phyloP scores from a whole-genome alignment of 139 green algal species.

The Prasinococcaceae sp. region DNA sequence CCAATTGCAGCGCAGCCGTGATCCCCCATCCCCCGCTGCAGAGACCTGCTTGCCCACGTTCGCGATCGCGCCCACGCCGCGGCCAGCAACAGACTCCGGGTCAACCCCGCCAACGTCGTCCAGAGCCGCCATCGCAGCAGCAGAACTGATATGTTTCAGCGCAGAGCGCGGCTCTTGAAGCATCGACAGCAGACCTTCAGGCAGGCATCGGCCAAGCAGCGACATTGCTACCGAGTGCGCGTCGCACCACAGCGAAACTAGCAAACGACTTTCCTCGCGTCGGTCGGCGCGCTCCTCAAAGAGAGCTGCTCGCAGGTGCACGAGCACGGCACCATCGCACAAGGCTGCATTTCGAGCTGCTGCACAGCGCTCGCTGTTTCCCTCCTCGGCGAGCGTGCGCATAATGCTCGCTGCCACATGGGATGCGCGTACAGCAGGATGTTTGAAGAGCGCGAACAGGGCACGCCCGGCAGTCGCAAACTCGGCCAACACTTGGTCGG shows the following conservation, averaged over 20 bases:
- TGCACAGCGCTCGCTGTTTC: too few species aligned
- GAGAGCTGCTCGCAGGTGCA: slow-evolving; percentile 35
- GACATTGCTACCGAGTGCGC: slow-evolving; percentile 48
- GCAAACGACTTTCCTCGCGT: slow-evolving; percentile 31
- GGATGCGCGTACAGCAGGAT: slow-evolving; percentile 40
- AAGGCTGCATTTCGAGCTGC: slow-evolving; percentile 65
- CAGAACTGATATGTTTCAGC: too few species aligned
- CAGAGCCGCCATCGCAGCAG: too few species aligned
- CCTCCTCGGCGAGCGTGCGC: slow-evolving; percentile 53
- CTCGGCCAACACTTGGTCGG: slow-evolving; percentile 24
- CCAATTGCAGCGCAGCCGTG: slow-evolving; percentile 81
- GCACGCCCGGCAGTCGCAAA: slow-evolving; percentile 41
- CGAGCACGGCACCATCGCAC: slow-evolving; percentile 58
- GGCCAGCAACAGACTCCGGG: too few species aligned
- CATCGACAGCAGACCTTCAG: slow-evolving; percentile 53
- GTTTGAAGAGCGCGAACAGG: slow-evolving; percentile 60
- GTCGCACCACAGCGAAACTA: slow-evolving; percentile 67
- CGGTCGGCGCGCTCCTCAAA: not conserved
- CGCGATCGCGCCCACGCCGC: too few species aligned
- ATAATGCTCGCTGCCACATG: slow-evolving; percentile 57
- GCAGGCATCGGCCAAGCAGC: slow-evolving; percentile 52
- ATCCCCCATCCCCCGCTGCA: too few species aligned
- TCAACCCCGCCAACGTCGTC: too few species aligned
- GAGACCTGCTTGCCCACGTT: too few species aligned
- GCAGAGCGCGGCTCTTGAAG: too few species aligned